Evolutionary conservation across 73 alveolate species (phyloP), one percentile per base, ranked within the genome.

Genomic region (Blepharisma stoltei): DNA sequence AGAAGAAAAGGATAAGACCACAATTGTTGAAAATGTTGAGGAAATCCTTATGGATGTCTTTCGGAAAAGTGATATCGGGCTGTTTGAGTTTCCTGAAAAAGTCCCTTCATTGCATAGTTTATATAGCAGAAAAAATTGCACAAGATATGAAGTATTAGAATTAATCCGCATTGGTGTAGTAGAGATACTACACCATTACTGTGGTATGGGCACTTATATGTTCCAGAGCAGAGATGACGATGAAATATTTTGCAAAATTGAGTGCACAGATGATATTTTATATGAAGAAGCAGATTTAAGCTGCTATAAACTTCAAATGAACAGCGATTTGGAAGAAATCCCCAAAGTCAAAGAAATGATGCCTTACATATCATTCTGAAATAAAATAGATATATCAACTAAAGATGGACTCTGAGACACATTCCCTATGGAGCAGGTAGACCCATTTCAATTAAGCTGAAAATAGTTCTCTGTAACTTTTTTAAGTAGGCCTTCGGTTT

Each of bases 171-270:
- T 14, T 14, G 73, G 46, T 0, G 46, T 60, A 2, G 73, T 60
- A 8, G 73, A 60, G 5, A 60, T 60, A 1, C 45, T 60, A 1
- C 73, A 60, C 23, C 73, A 60, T 18, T 38, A 60, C 5, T 60
- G 73, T 60, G 73, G 73, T 18, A 60, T 60, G 73, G 73, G 73
- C 6, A 60, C 73, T 1, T 60, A 60, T 4, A 14, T 11, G 18
- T 60, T 60, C 45, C 37, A 25, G 5, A 60, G 73, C 47, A n/a
- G 73, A 14, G 73, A 60, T 25, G 23, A 60, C 4, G 73, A 60
- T 25, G 73, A 60, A 60, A 25, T 60, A 60, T 60, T 60, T 60
- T 60, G 73, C 46, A 60, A 60, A 25, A 38, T 60, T 14, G 48
- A 60, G 5, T 60, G 23, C 45, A 25, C 14, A 8, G 73, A 60